phyloP scores from a whole-genome alignment of 805 yeast species.

The Brettanomyces anomalus region DNA sequence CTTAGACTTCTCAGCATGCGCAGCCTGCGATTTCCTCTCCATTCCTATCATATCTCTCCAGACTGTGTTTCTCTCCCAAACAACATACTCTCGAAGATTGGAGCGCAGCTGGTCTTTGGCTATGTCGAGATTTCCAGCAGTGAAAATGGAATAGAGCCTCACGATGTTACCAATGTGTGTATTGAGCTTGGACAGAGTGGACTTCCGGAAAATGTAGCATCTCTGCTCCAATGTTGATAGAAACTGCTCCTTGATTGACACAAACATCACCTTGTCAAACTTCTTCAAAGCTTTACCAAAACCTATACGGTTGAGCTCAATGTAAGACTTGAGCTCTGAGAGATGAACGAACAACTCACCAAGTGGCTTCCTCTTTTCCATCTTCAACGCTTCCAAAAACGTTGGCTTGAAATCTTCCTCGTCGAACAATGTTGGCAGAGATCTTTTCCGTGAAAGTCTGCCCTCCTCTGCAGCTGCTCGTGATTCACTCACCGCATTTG shows the following conservation, averaged over 20 bases:
- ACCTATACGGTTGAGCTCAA: slow-evolving; percentile 82
- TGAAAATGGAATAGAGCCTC: slow-evolving; percentile 31
- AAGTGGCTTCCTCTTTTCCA: slow-evolving; percentile 60
- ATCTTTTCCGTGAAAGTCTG: slow-evolving; percentile 15
- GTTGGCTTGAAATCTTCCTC: slow-evolving; percentile 29
- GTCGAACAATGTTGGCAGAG: slow-evolving; percentile 25
- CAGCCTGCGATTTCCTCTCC: slow-evolving; percentile 80
- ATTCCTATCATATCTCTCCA: slow-evolving; percentile 95
- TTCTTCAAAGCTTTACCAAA: slow-evolving; percentile 85
- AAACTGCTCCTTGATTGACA: slow-evolving; percentile 51
- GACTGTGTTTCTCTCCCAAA: slow-evolving; percentile 95
- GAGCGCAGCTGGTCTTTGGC: slow-evolving; percentile 39
- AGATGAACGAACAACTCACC: slow-evolving; percentile 61
- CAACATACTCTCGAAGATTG: slow-evolving; percentile 79
- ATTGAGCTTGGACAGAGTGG: slow-evolving; percentile 41
- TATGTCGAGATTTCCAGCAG: slow-evolving; percentile 28
- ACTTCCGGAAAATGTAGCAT: slow-evolving; percentile 46
- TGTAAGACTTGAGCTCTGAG: slow-evolving; percentile 74
- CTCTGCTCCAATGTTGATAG: slow-evolving; percentile 35
- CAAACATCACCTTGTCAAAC: slow-evolving; percentile 75
- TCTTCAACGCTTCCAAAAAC: slow-evolving; percentile 40
- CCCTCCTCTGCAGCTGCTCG: slow-evolving; percentile 10
- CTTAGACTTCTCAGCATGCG: slow-evolving; percentile 30
- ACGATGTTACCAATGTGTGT: slow-evolving; percentile 36
- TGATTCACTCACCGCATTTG: slow-evolving; percentile 1